Evolutionary conservation across 495 filamentous ascomycete species (phyloP).

Genomic region (Rhypophila decipiens): DNA sequence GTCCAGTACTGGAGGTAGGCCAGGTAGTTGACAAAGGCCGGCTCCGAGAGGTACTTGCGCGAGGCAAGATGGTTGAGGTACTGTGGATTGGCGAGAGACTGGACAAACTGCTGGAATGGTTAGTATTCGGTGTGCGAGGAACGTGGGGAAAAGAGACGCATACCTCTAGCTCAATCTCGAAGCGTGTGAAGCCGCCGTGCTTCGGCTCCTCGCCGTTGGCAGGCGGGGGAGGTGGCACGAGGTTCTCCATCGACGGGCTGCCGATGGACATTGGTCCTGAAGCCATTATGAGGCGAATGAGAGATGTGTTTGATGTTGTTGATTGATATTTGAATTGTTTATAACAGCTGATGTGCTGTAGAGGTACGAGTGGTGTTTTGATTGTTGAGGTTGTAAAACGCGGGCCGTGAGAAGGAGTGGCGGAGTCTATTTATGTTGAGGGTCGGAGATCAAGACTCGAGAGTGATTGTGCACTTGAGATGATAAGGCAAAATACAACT

Average conservation of each 20-base stretch:
- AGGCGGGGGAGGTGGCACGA: slow-evolving; percentile 20
- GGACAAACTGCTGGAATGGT: slow-evolving; percentile 58
- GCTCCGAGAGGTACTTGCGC: slow-evolving; percentile 53
- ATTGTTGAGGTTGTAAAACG: too few species aligned
- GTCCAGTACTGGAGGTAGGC: slow-evolving; percentile 80
- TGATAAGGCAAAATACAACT: too few species aligned
- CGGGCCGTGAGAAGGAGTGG: too few species aligned
- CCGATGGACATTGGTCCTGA: slow-evolving; percentile 26
- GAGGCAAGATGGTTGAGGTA: slow-evolving; percentile 80
- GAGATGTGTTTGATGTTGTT: not conserved
- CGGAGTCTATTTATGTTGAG: too few species aligned
- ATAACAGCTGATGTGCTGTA: too few species aligned
- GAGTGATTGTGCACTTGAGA: too few species aligned
- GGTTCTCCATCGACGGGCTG: slow-evolving; percentile 22
- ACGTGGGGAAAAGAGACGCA: not conserved
- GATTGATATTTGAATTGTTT: too few species aligned
- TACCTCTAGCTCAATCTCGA: slow-evolving; percentile 71
- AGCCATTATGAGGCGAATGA: slow-evolving; percentile 9
- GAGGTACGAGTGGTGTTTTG: too few species aligned
- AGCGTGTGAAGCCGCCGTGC: slow-evolving; percentile 61
- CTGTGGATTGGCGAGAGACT: slow-evolving; percentile 74
- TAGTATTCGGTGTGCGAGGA: not conserved
- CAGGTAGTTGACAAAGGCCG: slow-evolving; percentile 73
- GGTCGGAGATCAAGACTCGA: too few species aligned
- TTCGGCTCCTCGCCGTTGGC: slow-evolving; percentile 31